A percentile compares a stretch with the other conserved stretches of the same genome.
phyloP scores from a whole-genome alignment of 345 rosid genomes.

The Balakata baccata region DNA sequence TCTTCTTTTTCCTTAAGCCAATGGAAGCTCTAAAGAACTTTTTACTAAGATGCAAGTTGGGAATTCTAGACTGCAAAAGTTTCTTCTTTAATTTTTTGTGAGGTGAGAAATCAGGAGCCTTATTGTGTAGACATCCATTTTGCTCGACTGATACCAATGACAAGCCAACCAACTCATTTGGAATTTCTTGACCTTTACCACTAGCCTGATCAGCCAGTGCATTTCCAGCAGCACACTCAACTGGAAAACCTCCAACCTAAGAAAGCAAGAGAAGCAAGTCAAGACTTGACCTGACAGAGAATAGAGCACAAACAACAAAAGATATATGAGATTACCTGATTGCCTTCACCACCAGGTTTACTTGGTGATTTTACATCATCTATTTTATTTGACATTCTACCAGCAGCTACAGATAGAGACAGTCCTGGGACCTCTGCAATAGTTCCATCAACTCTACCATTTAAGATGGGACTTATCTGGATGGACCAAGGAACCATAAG shows the following conservation, averaged over 20 bases:
- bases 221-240: conserved; percentile 18
- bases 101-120: conserved; percentile 23
- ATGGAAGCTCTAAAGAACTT: conserved; percentile 43
- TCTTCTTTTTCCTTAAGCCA: conserved; percentile 42
- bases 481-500: conserved; percentile 12
- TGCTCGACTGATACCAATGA: conserved; percentile 14
- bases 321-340: conserved; percentile 26
- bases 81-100: conserved; percentile 41
- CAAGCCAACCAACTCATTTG: conserved; percentile 15
- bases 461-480: conserved; percentile 32
- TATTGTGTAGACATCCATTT: conserved; percentile 20
- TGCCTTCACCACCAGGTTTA: conserved; percentile 18
- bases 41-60: conserved; percentile 40
- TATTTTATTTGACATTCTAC: conserved; percentile 5
- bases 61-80: conserved; percentile 35
- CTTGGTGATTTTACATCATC: conserved; percentile 13
- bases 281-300: conserved; percentile 15
- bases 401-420: not conserved
- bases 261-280: conserved; percentile 25
- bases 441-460: conserved; percentile 10
- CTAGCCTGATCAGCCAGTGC: conserved; percentile 23
- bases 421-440: not conserved
- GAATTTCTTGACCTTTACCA: conserved; percentile 26
- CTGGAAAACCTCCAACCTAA: conserved; percentile 32
- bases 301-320: not conserved